phyloP scores from a whole-genome alignment of 75 land plant species.

The Cupressus sempervirens region DNA sequence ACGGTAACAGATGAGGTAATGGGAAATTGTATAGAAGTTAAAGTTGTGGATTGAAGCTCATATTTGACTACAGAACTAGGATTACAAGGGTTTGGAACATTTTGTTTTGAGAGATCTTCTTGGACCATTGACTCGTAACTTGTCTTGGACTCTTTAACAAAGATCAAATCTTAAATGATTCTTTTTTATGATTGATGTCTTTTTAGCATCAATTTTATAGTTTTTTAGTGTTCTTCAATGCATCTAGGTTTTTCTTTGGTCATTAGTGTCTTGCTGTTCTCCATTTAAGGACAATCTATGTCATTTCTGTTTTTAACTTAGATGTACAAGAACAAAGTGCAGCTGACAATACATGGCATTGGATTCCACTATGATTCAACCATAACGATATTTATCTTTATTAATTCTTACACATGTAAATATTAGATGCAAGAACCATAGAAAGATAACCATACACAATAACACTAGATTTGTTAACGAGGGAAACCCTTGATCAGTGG shows the following conservation, averaged over 20 bases:
- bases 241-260: neutral
- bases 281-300: neutral
- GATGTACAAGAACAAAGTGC: neutral
- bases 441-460: too few relatives aligned
- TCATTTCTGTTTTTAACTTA: neutral
- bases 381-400: neutral
- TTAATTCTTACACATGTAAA: too few relatives aligned
- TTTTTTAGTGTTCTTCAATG: neutral
- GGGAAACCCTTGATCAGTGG: too few relatives aligned
- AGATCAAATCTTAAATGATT: neutral
- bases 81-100: neutral
- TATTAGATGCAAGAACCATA: too few relatives aligned
- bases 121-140: neutral
- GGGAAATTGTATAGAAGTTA: neutral
- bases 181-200: neutral
- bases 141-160: neutral
- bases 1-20: constrained; percentile 96
- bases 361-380: neutral
- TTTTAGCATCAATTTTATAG: neutral
- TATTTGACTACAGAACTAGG: neutral
- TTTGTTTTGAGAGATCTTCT: constrained; percentile 2
- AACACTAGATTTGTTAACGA: too few relatives aligned
- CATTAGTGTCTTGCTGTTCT: neutral
- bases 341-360: neutral
- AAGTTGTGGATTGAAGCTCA: neutral